Conservation (phyloP, 768 basidiomycete species). For the Fomitopsis serialis region DNA sequence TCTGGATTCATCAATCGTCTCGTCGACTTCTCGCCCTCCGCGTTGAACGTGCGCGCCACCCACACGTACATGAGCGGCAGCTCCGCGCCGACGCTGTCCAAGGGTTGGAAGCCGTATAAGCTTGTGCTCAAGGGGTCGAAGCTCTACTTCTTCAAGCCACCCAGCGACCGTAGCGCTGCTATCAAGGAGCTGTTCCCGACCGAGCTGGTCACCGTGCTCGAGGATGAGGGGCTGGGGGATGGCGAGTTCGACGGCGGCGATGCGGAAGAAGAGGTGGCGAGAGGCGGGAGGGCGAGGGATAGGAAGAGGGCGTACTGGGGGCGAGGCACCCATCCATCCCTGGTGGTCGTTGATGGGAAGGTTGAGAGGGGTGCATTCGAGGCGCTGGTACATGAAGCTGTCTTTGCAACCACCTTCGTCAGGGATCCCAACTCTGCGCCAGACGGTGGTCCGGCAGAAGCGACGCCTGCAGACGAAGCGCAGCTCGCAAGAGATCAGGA, state of each 20-base stretch:
- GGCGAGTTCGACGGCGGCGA: conserved; percentile 19
- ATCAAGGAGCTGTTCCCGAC: conserved; percentile 75
- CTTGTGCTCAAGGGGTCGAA: conserved; percentile 81
- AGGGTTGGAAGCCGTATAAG: conserved; percentile 87
- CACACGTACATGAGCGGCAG: conserved; percentile 22
- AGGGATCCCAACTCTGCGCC: not conserved
- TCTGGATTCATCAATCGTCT: conserved; percentile 75
- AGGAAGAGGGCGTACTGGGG: conserved; percentile 78
- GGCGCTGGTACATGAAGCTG: conserved; percentile 75
- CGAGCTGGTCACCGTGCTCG: conserved; percentile 47
- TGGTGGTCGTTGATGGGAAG: conserved; percentile 35
- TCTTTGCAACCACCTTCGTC: conserved; percentile 69
- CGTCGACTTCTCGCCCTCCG: conserved; percentile 40
- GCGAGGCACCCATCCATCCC: conserved; percentile 64
- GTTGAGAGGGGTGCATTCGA: conserved; percentile 70
- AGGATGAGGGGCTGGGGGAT: conserved; percentile 36
- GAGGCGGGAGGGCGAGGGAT: conserved; percentile 34
- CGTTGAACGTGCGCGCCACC: conserved; percentile 21
- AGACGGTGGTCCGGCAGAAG: not conserved
- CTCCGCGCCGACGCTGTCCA: conserved; percentile 27
- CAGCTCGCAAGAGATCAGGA: not conserved
- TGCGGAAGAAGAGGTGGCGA: conserved; percentile 21
- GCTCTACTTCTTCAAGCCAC: conserved; percentile 82
- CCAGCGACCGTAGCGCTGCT: conserved; percentile 55
- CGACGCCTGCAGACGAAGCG: not conserved